phyloP scores from a whole-genome alignment of 75 land plant species.

The Isoetes taiwanensis region DNA sequence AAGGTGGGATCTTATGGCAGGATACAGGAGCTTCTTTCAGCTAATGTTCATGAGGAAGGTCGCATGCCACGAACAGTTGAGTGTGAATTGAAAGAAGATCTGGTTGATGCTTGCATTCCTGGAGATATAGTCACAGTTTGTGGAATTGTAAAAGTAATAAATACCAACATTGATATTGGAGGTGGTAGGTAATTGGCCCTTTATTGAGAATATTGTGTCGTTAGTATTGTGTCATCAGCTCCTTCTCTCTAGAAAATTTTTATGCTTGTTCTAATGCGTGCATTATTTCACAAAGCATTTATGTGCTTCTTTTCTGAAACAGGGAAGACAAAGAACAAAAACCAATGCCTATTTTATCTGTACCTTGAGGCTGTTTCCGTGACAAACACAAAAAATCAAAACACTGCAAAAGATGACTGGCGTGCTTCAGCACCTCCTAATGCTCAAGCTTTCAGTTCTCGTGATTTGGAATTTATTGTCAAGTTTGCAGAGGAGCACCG shows the following conservation, averaged over 20 bases:
- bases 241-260: neutral
- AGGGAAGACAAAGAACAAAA: conserved; percentile 71
- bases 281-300: neutral
- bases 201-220: neutral
- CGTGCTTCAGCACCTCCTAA: conserved; percentile 36
- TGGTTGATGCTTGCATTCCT: conserved; percentile 88
- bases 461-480: conserved; percentile 77
- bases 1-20: conserved; percentile 18
- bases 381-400: conserved; percentile 64
- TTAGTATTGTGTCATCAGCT: neutral
- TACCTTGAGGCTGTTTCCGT: conserved; percentile 88
- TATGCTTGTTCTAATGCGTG: neutral
- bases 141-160: conserved; percentile 80
- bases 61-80: conserved; percentile 92
- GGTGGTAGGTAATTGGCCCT: conserved; percentile 40
- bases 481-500: conserved; percentile 82
- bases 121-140: conserved; percentile 94
- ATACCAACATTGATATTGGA: conserved; percentile 86
- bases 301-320: conserved; percentile 6
- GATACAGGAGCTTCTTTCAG: conserved; percentile 56
- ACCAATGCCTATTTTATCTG: conserved; percentile 78
- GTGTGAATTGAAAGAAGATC: conserved; percentile 88
- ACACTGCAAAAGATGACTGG: conserved; percentile 27
- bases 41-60: conserved; percentile 83
- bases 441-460: conserved; percentile 48